phyloP scores from a whole-genome alignment of 805 yeast genomes.

The Saturnispora silvae region DNA sequence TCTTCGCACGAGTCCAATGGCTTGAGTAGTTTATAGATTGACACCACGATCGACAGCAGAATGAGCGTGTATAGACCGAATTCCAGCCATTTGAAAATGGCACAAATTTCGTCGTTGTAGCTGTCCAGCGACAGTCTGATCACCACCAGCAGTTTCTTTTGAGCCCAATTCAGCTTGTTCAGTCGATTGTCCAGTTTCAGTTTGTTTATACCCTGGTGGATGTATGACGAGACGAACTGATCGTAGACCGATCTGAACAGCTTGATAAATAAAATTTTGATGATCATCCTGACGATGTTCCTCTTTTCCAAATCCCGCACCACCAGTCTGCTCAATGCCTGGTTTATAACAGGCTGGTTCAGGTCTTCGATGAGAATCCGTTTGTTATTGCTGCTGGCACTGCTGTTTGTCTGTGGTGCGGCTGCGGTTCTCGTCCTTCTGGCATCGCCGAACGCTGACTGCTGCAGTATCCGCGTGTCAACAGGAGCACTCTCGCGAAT shows the following conservation, averaged over 20 bases:
- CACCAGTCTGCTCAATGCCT: slow-evolving; percentile 35
- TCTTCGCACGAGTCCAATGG: slow-evolving; percentile 42
- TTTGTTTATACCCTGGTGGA: neutral
- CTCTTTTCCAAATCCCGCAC: slow-evolving; percentile 31
- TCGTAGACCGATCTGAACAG: slow-evolving; percentile 12
- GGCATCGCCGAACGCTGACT: slow-evolving; percentile 6
- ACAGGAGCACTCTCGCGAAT: neutral
- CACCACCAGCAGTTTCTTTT: too few relatives aligned
- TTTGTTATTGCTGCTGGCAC: neutral
- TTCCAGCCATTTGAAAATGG: neutral
- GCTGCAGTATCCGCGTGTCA: slow-evolving; percentile 1
- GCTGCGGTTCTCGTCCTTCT: neutral
- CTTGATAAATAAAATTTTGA: slow-evolving; percentile 23
- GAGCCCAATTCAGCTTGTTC: too few relatives aligned
- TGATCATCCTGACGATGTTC: slow-evolving; percentile 22
- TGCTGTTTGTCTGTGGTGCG: neutral
- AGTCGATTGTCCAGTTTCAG: too few relatives aligned
- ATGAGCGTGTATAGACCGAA: slow-evolving; percentile 20
- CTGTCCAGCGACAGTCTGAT: too few relatives aligned
- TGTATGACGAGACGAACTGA: neutral
- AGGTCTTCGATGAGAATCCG: slow-evolving; percentile 2
- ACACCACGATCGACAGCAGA: slow-evolving; percentile 21
- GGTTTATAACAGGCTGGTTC: slow-evolving; percentile 20
- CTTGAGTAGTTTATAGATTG: slow-evolving; percentile 25
- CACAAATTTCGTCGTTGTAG: neutral